phyloP scores from a whole-genome alignment of 441 rosid genomes.

The Pelargonium cotyledonis region DNA sequence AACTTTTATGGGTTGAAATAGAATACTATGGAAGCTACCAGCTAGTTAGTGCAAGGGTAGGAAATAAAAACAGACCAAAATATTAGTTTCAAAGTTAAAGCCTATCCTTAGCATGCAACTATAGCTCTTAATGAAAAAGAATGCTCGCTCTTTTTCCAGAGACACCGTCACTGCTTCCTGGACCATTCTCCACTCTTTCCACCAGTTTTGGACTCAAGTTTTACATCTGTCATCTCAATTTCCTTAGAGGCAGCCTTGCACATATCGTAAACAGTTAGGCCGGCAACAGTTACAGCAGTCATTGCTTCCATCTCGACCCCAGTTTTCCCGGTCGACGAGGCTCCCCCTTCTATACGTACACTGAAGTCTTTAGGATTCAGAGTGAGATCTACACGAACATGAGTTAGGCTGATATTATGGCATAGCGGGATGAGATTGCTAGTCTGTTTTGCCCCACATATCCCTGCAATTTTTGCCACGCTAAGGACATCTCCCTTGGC shows the following conservation, averaged over 20 bases:
- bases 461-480: constrained; percentile 86
- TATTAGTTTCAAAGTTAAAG: no score
- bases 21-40: no score
- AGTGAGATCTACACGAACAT: constrained; percentile 57
- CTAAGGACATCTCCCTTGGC: constrained; percentile 90
- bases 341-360: constrained; percentile 76
- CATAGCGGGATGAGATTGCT: constrained; percentile 73
- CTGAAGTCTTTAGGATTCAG: constrained; percentile 55
- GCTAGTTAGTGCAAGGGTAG: no score
- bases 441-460: constrained; percentile 77
- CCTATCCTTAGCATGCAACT: no score
- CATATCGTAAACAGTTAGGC: constrained; percentile 87
- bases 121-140: no score
- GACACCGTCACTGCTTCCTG: constrained; percentile 28
- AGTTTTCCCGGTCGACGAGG: constrained; percentile 65
- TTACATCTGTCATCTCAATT: constrained; percentile 47
- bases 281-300: constrained; percentile 75
- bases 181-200: constrained; percentile 82
- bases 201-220: constrained; percentile 66
- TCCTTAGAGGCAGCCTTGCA: constrained; percentile 93
- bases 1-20: no score
- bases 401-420: constrained; percentile 65
- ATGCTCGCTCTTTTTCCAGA: not conserved
- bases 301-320: constrained; percentile 98
- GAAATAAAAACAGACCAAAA: no score